Evolutionary conservation across 2,329 filamentous ascomycete genomes (phyloP), one percentile per base, ranked within the genome.

Genomic region (Chaetomium sp.): DNA sequence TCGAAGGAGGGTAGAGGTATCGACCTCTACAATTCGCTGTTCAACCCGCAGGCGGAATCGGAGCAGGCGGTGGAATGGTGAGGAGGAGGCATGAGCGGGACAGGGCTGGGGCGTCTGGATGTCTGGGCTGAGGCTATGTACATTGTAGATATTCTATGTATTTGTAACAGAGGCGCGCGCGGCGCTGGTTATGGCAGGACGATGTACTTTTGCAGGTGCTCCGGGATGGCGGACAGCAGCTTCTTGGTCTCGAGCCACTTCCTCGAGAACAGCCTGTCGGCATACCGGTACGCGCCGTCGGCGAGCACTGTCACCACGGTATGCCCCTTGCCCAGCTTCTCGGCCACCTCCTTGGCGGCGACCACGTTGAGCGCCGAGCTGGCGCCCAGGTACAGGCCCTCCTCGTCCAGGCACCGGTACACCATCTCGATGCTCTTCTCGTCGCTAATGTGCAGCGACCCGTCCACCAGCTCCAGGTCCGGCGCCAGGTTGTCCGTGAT

Each of bases 351-450:
- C 80, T 94, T 92, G 19, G 95, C 95, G 1, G 95, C 95, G 7
- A 94, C 95, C 16, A 99, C 95, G 75, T 99, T 99, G 73, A 99
- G 81, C 65, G 92, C 91, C 27, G 92, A 96, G 79, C 92, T 97
- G 45, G 95, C 95, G 68, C 95, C 95, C 1, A 99, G 84, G 77
- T 99, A 99, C 59, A 99, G 80, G 1, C 95, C 95, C 76, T 99
- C 95, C 79, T 98, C 93, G 73, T 98, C 93, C 68, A 99, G 82
- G 75, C 94, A 97, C 69, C 94, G 84, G 81, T 98, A 99, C 53
- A 99, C 92, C 95, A 97, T 98, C 78, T 91, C 92, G 71, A 99
- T 94, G 73, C 89, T 96, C 85, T 96, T 93, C 81, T 95, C 93
- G 75, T 99, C 95, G 67, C 87, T 85, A 71, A 99, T 92, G 75